Percentiles rank a stretch among this genome's conserved stretches.
These are phyloP conservation scores for Septoria petroselini DNA, from an alignment of 2,329 filamentous ascomycete genomes.

Conservation along the genomic window DNA sequence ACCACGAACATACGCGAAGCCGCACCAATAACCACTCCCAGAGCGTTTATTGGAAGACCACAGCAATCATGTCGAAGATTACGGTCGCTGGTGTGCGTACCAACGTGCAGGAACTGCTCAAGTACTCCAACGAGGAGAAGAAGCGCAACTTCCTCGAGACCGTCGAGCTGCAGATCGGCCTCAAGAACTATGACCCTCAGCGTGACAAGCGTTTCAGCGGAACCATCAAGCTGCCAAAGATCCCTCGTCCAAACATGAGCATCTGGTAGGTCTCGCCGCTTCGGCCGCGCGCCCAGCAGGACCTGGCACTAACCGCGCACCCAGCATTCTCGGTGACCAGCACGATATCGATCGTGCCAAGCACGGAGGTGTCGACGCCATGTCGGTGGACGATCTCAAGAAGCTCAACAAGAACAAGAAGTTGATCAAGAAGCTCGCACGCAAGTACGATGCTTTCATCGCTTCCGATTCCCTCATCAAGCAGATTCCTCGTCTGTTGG, in stretches of 20 bases:
- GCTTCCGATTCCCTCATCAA: conserved; percentile 97
- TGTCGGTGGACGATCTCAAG: conserved; percentile 98
- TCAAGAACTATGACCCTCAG: conserved; percentile 97
- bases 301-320: conserved; percentile 31
- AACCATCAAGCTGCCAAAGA: conserved; percentile 89
- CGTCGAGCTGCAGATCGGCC: conserved; percentile 79
- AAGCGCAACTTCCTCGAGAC: conserved; percentile 46
- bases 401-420: conserved; percentile 99
- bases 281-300: not conserved
- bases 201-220: conserved; percentile 99
- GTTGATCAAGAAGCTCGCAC: conserved; percentile 99
- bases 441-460: conserved; percentile 99
- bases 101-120: conserved; percentile 89
- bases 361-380: conserved; percentile 97
- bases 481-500: conserved; percentile 99
- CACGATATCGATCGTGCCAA: conserved; percentile 99
- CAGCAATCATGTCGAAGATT: conserved; percentile 71
- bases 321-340: conserved; percentile 82
- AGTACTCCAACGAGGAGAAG: conserved; percentile 64
- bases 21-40: conserved; percentile 35
- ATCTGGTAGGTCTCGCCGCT: conserved; percentile 60
- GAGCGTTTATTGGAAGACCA: conserved; percentile 51
- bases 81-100: conserved; percentile 88
- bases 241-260: conserved; percentile 87
- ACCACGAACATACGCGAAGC: conserved; percentile 36